Evolutionary conservation across 2,329 filamentous ascomycete genomes (phyloP).

Genomic region (Cercospora sp.): DNA sequence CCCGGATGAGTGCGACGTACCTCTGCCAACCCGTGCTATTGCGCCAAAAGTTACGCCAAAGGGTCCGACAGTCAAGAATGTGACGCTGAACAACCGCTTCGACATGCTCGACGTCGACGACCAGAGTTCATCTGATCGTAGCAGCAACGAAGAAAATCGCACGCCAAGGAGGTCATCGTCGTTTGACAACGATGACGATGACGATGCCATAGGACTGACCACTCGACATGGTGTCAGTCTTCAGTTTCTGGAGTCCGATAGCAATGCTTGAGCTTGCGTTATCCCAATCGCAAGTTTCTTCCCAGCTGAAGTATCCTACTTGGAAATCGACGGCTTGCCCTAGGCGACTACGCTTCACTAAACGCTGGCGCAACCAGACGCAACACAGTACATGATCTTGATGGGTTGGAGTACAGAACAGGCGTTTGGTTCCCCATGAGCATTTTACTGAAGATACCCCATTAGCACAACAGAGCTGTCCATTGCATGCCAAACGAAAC

Average conservation of each 20-base stretch:
- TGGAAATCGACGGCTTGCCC: not conserved
- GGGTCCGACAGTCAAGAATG: constrained; percentile 40
- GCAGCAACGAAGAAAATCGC: constrained; percentile 29
- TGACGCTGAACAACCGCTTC: constrained; percentile 60
- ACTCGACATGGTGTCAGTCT: constrained; percentile 30
- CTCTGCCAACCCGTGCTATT: constrained; percentile 46
- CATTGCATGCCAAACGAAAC: not conserved
- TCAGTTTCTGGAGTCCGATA: constrained; percentile 26
- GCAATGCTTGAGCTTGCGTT: constrained; percentile 8
- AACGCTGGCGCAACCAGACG: not conserved
- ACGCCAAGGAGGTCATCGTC: constrained; percentile 15
- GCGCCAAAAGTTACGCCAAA: constrained; percentile 31
- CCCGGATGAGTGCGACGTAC: constrained; percentile 68
- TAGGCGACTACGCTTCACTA: not conserved
- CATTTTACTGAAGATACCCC: constrained; percentile 26
- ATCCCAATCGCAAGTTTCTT: not conserved
- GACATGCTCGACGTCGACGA: constrained; percentile 57
- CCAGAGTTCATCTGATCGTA: constrained; percentile 4
- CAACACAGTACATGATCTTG: not conserved
- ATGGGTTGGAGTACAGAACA: constrained; percentile 2
- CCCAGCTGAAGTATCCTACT: not conserved
- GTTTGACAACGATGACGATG: constrained; percentile 23
- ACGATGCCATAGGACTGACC: constrained; percentile 21
- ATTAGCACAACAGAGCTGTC: constrained; percentile 17
- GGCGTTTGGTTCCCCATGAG: constrained; percentile 8